phyloP scores from a whole-genome alignment of 306 rosid genomes.

The Cicer bijugum region DNA sequence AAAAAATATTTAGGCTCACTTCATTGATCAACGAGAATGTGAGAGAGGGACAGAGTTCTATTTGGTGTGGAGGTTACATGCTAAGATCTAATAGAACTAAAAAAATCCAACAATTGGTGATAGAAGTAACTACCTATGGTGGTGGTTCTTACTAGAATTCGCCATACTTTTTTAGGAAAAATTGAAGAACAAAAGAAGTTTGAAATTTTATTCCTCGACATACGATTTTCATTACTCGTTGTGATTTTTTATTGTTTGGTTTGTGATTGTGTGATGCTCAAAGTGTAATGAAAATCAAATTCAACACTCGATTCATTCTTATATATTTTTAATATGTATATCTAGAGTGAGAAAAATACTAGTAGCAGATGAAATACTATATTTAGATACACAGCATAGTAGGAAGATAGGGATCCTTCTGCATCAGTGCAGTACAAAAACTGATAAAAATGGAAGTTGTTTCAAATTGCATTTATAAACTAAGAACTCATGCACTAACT shows the following conservation, averaged over 20 bases:
- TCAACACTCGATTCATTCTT: not conserved
- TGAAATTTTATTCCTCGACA: no score
- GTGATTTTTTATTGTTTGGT: no score
- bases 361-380: not conserved
- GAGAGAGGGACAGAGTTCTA: not conserved
- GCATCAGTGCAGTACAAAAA: not conserved
- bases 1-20: not conserved
- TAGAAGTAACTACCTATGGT: no score
- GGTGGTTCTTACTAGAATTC: no score
- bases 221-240: no score
- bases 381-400: not conserved
- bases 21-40: not conserved
- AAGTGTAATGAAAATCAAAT: not conserved
- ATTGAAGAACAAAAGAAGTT: no score
- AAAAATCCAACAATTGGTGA: no score
- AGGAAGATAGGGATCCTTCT: not conserved
- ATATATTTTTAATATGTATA: not conserved
- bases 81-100: no score
- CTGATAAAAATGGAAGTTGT: not conserved
- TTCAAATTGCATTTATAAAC: conserved; percentile 22
- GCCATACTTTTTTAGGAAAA: no score
- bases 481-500: not conserved
- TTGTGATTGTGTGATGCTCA: conserved; percentile 3
- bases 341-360: not conserved
- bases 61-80: no score